Base-by-base conservation (phyloP, 257 asterid genomes). In the Solanum ossicruentum region DNA sequence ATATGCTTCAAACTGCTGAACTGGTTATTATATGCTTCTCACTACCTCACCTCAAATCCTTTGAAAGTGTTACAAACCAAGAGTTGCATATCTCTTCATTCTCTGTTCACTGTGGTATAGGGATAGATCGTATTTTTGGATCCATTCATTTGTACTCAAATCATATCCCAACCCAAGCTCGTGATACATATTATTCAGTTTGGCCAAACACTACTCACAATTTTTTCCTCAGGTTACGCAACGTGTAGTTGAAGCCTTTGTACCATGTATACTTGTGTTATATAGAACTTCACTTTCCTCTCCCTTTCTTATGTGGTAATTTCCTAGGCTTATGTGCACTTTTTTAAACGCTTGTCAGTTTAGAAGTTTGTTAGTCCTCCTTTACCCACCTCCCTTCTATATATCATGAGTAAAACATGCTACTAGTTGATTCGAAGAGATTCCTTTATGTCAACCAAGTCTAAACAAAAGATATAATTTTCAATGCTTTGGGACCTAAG, bases 1-100 rank as follows among this genome's bases (percentile, higher is more conserved):
- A 95, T 91, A 89, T 96, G 94, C 97, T 96, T 67, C 98, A 94
- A 84, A 96, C 98, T 13, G 92, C 99, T 70, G 99, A 96, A 90
- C 89, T 95, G 96, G 98, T 95, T 90, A n/a, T 75, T 32, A n/a
- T 67, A 32, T 81, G 23, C 57, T 45, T 66, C 58, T 69, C 79
- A 36, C n/a, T 52, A 84, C 28, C 77, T 71, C 41, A 43, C 32
- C 36, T 13, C 8, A 21, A 60, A 23, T 6, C 69, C 79, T 41
- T 21, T 47, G n/a, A 43, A n/a, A 61, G 8, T 7, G 10, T 32
- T 82, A 4, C 23, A 26, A 28, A 26, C 81, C 51, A 56, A 80
- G 28, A 26, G 47, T 17, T 45, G 11, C 32, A 66, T 47, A 23
- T 73, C 26, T 84, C 28, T 67, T 41, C 36, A 32, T 32, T 32